Evolutionary conservation across 768 basidiomycete genomes (phyloP).

Genomic region (Scleroderma citrinum): DNA sequence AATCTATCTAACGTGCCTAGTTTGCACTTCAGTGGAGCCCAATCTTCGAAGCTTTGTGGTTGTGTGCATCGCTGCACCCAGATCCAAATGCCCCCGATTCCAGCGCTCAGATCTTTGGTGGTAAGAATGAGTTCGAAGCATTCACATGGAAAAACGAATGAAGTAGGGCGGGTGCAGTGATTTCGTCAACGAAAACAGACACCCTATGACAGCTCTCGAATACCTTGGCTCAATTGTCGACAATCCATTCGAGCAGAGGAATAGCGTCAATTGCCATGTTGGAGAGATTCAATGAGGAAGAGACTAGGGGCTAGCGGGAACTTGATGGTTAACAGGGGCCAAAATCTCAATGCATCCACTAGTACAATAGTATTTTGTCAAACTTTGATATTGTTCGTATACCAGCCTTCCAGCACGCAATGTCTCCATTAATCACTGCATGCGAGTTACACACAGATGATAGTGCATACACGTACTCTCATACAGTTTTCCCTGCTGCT

Average conservation of each 20-base stretch:
- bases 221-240: conserved; percentile 80
- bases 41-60: conserved; percentile 83
- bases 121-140: conserved; percentile 39
- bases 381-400: conserved; percentile 24
- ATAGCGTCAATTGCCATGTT: conserved; percentile 11
- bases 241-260: conserved; percentile 33
- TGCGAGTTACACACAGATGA: conserved; percentile 1
- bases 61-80: conserved; percentile 82
- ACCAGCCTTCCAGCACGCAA: conserved; percentile 88
- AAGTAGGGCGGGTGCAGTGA: conserved; percentile 90
- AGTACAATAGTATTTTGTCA: conserved; percentile 3
- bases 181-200: conserved; percentile 69
- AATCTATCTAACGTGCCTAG: conserved; percentile 2
- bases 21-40: conserved; percentile 52
- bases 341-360: conserved; percentile 4
- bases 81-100: conserved; percentile 43
- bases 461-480: conserved; percentile 56
- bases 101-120: conserved; percentile 51
- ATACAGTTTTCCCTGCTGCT: conserved; percentile 96
- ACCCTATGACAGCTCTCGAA: conserved; percentile 65
- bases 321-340: no score
- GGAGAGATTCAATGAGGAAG: conserved; percentile 10
- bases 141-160: conserved; percentile 63
- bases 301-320: conserved; percentile 7
- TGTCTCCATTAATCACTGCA: conserved; percentile 81